Evolutionary conservation across 768 basidiomycete species (phyloP).

Genomic region (Boletellus sp.): DNA sequence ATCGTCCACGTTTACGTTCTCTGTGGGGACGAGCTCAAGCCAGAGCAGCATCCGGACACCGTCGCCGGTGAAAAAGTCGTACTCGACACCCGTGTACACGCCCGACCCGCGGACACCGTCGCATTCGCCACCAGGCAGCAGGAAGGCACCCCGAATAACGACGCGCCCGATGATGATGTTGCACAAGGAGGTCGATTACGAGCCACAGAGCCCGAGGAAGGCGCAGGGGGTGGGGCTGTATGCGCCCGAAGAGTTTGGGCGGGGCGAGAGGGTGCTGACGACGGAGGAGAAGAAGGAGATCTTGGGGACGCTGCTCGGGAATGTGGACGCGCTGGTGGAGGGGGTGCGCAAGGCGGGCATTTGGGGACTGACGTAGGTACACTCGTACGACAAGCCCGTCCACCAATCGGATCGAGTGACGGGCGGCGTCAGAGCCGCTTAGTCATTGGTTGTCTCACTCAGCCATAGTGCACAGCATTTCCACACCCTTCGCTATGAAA

Average conservation of each 20-base stretch:
- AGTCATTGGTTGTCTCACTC: slow-evolving; percentile 14
- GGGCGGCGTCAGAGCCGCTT: not conserved
- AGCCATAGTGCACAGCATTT: not conserved
- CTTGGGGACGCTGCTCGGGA: slow-evolving; percentile 79
- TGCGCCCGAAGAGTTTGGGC: slow-evolving; percentile 24
- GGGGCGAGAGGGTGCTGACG: slow-evolving; percentile 38
- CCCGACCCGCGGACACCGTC: slow-evolving; percentile 21
- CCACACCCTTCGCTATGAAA: slow-evolving; percentile 4
- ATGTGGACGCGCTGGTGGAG: slow-evolving; percentile 88
- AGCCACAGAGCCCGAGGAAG: slow-evolving; percentile 71
- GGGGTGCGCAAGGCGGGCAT: slow-evolving; percentile 83
- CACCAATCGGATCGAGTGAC: not conserved
- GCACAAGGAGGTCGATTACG: slow-evolving; percentile 66
- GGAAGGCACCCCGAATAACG: slow-evolving; percentile 16
- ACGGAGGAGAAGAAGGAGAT: slow-evolving; percentile 83
- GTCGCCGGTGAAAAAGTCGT: slow-evolving; percentile 42
- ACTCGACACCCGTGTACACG: slow-evolving; percentile 16
- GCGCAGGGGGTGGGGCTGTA: slow-evolving; percentile 20
- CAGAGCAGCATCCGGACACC: slow-evolving; percentile 28
- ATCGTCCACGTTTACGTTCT: slow-evolving; percentile 38
- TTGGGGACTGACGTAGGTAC: slow-evolving; percentile 69
- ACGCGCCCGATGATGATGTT: slow-evolving; percentile 61
- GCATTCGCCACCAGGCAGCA: slow-evolving; percentile 23
- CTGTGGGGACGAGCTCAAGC: slow-evolving; percentile 36
- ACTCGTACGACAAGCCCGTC: no score